These are phyloP conservation scores for Platanus orientalis DNA, from an alignment of 164 flowering plant species.

Conservation along the genomic window DNA sequence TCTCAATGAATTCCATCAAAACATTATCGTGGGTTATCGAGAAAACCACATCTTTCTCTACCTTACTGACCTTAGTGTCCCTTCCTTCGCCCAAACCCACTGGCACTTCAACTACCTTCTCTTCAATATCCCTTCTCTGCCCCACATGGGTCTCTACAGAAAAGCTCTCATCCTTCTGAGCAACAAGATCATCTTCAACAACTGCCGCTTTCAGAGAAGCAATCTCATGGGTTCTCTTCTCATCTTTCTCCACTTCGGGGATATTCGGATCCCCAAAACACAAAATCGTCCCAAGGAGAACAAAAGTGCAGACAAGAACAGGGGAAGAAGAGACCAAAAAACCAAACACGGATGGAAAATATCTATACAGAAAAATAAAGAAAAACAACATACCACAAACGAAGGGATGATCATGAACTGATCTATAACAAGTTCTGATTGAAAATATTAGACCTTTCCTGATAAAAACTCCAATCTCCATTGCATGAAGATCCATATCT, in stretches of 20 bases:
- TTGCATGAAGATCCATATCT: constrained; percentile 51
- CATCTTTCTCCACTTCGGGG: constrained; percentile 57
- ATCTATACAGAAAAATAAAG: constrained; percentile 33
- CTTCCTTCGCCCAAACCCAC: constrained; percentile 4
- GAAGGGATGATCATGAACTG: constrained; percentile 38
- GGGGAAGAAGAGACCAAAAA: constrained; percentile 75
- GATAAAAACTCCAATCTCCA: constrained; percentile 24
- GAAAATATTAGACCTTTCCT: constrained; percentile 29
- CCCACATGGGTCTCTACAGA: constrained; percentile 26
- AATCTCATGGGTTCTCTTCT: constrained; percentile 25
- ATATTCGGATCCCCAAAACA: constrained; percentile 71
- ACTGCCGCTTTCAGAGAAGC: constrained; percentile 35
- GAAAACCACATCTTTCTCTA: constrained; percentile 10
- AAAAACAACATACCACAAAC: constrained; percentile 29
- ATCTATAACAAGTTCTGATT: constrained; percentile 22
- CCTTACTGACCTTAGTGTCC: neutral
- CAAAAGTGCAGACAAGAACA: constrained; percentile 77
- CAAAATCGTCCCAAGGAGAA: constrained; percentile 85
- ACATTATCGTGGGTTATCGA: neutral
- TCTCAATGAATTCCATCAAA: neutral
- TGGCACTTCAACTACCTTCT: constrained; percentile 15
- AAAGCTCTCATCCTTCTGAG: constrained; percentile 36
- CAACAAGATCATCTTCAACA: constrained; percentile 30
- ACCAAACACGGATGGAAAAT: constrained; percentile 59
- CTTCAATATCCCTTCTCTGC: constrained; percentile 23